Evolutionary conservation across 2,329 filamentous ascomycete genomes (phyloP), one percentile per base, ranked within the genome.

Genomic region (Cladosporium austrohemisphaericum): DNA sequence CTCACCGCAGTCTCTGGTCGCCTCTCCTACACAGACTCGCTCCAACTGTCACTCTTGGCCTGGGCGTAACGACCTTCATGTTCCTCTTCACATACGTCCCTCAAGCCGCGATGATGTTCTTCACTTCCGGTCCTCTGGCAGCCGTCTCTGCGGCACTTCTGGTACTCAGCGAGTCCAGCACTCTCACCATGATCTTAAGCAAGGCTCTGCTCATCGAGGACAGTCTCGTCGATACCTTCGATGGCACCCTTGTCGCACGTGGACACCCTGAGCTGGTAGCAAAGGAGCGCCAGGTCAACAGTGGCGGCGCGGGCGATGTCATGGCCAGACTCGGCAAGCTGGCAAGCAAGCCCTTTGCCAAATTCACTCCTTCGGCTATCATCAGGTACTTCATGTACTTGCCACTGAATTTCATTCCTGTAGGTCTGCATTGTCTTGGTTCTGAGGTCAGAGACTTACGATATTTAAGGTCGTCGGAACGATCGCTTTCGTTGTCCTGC

Each of bases 341-440:
- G 41, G 63, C 79, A 28, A 74, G 72, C 56, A 77, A 73, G 57
- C 79, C 78, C 0, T 78, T 83, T 51, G 69, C 68, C 20, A 72
- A 75, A 52, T 77, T 77, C 50, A 72, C 73, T 0, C 73, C 76
- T 1, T 68, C 69, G 60, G 82, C 84, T 6, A 68, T 95, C 36
- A 71, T 95, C 31, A 77, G 88, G 33, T 92, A 92, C 61, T 65
- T 95, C 55, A 80, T 96, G 71, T 93, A 94, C 65, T 75, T 95
- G 33, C 91, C 92, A 9, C 76, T 97, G 53, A 97, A 96, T 72
- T 90, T 95, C 65, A 90, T 97, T 45, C 92, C 92, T 0, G 41
- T 47, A 31, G 37, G 23, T 20, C 8, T 36, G 10, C 22, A 6
- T 22, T 10, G 14, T 13, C n/a, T 11, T 3, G 7, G 13, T 6